A percentile compares a stretch with the other conserved stretches of the same genome.
phyloP scores from a whole-genome alignment of 768 basidiomycete genomes.

The Macrolepiota albuminosa region DNA sequence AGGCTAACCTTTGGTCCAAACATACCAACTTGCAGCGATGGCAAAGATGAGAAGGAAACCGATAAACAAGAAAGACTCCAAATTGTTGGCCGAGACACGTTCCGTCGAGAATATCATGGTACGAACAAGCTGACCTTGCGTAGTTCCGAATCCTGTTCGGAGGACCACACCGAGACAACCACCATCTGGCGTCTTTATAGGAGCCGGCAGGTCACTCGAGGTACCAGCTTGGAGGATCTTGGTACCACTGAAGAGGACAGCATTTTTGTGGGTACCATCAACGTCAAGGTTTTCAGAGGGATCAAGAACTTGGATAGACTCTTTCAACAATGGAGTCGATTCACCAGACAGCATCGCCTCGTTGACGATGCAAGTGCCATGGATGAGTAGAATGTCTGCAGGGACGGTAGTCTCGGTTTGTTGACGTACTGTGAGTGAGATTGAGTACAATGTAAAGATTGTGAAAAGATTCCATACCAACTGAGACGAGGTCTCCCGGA shows the following conservation, averaged over 20 bases:
- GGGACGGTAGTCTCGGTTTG: slow-evolving; percentile 85
- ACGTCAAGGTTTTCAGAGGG: slow-evolving; percentile 73
- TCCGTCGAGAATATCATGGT: slow-evolving; percentile 99
- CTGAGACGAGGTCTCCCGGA: slow-evolving; percentile 88
- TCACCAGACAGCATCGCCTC: slow-evolving; percentile 99
- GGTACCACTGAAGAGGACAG: slow-evolving; percentile 92
- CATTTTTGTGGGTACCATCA: slow-evolving; percentile 82
- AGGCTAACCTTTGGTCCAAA: slow-evolving; percentile 85
- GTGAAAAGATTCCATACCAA: slow-evolving; percentile 34
- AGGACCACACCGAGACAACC: slow-evolving; percentile 92
- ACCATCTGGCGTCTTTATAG: slow-evolving; percentile 76
- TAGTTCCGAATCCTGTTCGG: slow-evolving; percentile 95
- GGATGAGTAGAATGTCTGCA: slow-evolving; percentile 88
- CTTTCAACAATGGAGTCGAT: slow-evolving; percentile 94
- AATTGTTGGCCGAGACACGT: slow-evolving; percentile 92
- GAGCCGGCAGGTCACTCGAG: slow-evolving; percentile 36
- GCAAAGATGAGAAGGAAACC: slow-evolving; percentile 97
- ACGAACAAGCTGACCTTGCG: slow-evolving; percentile 93
- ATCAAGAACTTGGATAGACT: slow-evolving; percentile 86
- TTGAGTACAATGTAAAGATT: neutral
- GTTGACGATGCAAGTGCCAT: slow-evolving; percentile 94
- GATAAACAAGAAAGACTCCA: slow-evolving; percentile 96
- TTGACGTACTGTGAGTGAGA: slow-evolving; percentile 44
- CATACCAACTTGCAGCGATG: slow-evolving; percentile 96
- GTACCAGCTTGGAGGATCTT: slow-evolving; percentile 85